These are phyloP conservation scores for Thraustochytrium sp. DNA, from an alignment of 352 stramenopile genomes.

Conservation along the genomic window DNA sequence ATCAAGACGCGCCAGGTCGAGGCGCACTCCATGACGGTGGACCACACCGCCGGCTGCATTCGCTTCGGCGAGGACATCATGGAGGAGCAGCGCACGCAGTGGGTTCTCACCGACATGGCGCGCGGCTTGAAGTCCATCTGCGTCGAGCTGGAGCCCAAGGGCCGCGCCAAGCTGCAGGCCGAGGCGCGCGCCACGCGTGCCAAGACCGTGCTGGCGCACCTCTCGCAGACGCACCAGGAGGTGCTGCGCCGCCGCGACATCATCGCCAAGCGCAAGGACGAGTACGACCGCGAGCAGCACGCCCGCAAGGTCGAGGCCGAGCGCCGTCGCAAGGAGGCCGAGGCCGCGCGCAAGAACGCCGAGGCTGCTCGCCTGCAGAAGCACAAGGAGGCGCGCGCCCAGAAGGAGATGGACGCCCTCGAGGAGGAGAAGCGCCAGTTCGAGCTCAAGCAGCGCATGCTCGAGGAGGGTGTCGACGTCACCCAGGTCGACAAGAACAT, in stretches of 20 bases:
- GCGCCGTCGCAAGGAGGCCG: conserved; percentile 64
- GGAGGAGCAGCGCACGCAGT: conserved; percentile 59
- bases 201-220: conserved; percentile 58
- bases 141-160: conserved; percentile 60
- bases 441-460: conserved; percentile 45
- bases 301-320: conserved; percentile 74
- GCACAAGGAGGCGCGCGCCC: conserved; percentile 50
- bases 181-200: conserved; percentile 65
- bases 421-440: conserved; percentile 46
- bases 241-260: conserved; percentile 81
- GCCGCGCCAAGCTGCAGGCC: conserved; percentile 36
- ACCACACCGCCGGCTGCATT: conserved; percentile 72
- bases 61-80: conserved; percentile 67
- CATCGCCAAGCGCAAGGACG: conserved; percentile 95
- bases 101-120: conserved; percentile 66
- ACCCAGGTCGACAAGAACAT: conserved; percentile 55
- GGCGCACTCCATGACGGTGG: conserved; percentile 64
- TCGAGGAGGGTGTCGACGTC: conserved; percentile 51
- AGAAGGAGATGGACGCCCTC: conserved; percentile 33
- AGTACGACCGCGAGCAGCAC: conserved; percentile 84
- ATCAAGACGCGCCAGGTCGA: conserved; percentile 43
- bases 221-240: conserved; percentile 68
- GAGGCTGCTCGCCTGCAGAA: conserved; percentile 73
- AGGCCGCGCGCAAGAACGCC: conserved; percentile 53
- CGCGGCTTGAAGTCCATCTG: conserved; percentile 63